Conservation (phyloP, 2,329 filamentous ascomycete species). For the Aspergillus persii region DNA sequence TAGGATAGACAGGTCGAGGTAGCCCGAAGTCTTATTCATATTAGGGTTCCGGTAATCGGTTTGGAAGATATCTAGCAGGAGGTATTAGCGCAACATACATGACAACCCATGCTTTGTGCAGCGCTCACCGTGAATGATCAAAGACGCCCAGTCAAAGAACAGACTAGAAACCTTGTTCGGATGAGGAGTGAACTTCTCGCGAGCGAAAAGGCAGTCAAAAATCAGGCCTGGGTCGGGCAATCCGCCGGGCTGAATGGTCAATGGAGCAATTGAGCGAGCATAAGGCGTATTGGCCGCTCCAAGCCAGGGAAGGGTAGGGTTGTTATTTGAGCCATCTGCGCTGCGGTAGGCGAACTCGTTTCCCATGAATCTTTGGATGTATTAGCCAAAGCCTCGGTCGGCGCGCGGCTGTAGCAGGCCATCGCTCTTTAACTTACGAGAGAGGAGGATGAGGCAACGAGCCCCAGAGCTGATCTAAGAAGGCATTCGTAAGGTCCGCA, state of each 20-base stretch:
- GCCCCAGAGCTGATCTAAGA: constrained; percentile 69
- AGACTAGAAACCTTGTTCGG: constrained; percentile 72
- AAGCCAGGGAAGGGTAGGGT: constrained; percentile 62
- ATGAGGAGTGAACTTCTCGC: constrained; percentile 49
- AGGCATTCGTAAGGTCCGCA: constrained; percentile 62
- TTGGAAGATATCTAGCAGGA: constrained; percentile 61
- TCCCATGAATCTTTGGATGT: constrained; percentile 39
- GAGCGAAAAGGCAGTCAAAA: constrained; percentile 45
- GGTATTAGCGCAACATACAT: neutral
- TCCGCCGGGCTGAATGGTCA: constrained; percentile 59
- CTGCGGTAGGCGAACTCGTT: constrained; percentile 64
- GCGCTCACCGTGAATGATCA: constrained; percentile 65
- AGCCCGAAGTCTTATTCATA: constrained; percentile 66
- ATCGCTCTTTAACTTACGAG: constrained; percentile 47
- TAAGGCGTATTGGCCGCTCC: constrained; percentile 68
- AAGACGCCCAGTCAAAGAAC: constrained; percentile 70
- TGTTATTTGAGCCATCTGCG: constrained; percentile 71
- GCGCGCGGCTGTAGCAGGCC: neutral
- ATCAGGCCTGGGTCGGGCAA: constrained; percentile 63
- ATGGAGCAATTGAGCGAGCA: constrained; percentile 61
- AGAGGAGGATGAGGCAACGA: constrained; percentile 70
- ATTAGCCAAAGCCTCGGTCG: constrained; percentile 11
- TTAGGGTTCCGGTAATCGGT: constrained; percentile 62
- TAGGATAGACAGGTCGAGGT: constrained; percentile 68
- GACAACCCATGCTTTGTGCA: too few relatives aligned